phyloP scores from a whole-genome alignment of 2,329 filamentous ascomycete species.

The Fusarium nelsonii region DNA sequence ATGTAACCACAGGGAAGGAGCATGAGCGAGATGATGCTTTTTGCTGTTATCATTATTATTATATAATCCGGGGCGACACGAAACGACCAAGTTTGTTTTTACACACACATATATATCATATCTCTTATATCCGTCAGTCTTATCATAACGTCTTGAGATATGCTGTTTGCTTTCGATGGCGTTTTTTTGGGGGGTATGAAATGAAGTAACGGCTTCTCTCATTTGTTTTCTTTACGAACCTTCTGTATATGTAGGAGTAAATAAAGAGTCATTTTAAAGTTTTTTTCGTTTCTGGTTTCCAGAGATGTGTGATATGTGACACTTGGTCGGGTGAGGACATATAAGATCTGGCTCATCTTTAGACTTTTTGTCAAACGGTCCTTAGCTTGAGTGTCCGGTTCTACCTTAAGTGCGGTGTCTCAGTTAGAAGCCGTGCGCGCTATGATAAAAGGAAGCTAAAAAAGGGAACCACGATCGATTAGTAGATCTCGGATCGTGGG shows the following conservation, averaged over 20 bases:
- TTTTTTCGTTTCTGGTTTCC: not conserved
- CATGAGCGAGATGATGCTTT: constrained; percentile 13
- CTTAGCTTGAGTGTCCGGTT: not conserved
- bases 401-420: constrained; percentile 1
- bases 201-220: constrained; percentile 28
- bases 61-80: constrained; percentile 16
- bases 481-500: constrained; percentile 6
- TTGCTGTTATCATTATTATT: constrained; percentile 1
- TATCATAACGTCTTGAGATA: not conserved
- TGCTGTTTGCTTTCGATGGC: constrained; percentile 8
- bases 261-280: constrained; percentile 35
- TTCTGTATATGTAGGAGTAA: constrained; percentile 23
- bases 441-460: not conserved
- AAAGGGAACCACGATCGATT: not conserved
- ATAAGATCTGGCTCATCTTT: not conserved
- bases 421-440: constrained; percentile 6
- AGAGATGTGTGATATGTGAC: constrained; percentile 32
- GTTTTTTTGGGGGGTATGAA: constrained; percentile 28
- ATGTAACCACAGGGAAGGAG: constrained; percentile 41
- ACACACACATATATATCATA: not conserved
- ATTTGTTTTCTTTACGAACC: not conserved
- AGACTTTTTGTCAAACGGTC: not conserved
- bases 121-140: not conserved
- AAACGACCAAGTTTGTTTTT: constrained; percentile 10
- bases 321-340: constrained; percentile 8